Base-by-base conservation (phyloP, 768 basidiomycete genomes). In the Boletus subparvulus region DNA sequence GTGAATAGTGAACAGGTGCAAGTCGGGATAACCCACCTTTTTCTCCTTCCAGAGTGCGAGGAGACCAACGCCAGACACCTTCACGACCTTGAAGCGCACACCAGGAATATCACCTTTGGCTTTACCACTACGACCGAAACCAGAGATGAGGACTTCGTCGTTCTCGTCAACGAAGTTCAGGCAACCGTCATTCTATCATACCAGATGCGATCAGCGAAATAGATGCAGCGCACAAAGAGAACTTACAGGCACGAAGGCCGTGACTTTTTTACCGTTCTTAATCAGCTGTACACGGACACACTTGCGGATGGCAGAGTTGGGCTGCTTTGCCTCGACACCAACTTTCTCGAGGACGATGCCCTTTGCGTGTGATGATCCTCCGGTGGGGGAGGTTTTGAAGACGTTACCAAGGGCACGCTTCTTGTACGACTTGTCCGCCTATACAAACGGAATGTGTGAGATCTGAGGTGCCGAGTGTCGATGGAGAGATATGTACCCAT, bases 31-130 rank as follows among this genome's bases (percentile, higher is more conserved):
- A 77, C 84, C 45, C 55, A 88, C 92, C 90, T 98, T 98, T 84
- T 98, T 98, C 84, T 98, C 95, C 75, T 96, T 97, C 95, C 95
- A 97, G 68, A 97, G 82, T 59, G 95, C 95, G 61, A 97, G 85
- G 56, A 99, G 86, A 82, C 97, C 97, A 65, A 99, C 97, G 73
- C 97, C 97, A 53, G 97, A 98, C 42, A 99, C 97, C 82, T 99
- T 98, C 69, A 99, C 97, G 66, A 98, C 88, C 80, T 99, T 98
- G 90, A 98, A 98, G 63, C 96, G 93, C 64, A 98, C 96, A 85
- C 97, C 95, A 41, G 97, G 97, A 79, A 99, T 98, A 90, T 98
- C 96, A 88, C 92, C 97, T 85, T 98, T 99, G 61, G 96, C 96
- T 81, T 98, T 98, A 65, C 97, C 97, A 67, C 95, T 87, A 74